Conservation (phyloP, 345 rosid species). For the Euphorbia tirucalli region DNA sequence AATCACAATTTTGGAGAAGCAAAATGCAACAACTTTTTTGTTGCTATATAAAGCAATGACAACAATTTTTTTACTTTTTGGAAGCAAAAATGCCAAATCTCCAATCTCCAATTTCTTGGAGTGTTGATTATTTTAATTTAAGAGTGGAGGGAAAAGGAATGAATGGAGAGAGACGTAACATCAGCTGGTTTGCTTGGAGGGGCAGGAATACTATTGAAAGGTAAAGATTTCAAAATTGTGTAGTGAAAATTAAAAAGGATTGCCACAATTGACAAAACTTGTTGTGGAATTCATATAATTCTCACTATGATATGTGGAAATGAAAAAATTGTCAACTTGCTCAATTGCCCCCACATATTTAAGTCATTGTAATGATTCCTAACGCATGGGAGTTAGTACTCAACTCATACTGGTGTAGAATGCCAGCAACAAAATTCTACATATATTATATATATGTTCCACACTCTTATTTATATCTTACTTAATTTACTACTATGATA, state of each 20-base stretch:
- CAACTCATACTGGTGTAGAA: not conserved
- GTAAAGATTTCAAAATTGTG: not conserved
- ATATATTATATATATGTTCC: no score
- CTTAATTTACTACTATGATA: no score
- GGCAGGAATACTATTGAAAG: not conserved
- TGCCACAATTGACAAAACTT: slow-evolving; percentile 5
- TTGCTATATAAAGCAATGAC: no score
- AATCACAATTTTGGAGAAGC: no score
- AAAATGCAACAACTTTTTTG: no score
- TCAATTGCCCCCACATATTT: not conserved
- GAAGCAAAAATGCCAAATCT: no score
- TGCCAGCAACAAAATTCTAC: not conserved
- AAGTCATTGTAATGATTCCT: not conserved
- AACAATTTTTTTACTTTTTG: no score
- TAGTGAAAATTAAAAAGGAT: not conserved
- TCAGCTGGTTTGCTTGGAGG: slow-evolving; percentile 12
- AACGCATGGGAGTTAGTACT: not conserved
- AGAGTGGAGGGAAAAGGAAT: not conserved
- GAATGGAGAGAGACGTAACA: slow-evolving; percentile 7
- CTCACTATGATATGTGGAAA: not conserved
- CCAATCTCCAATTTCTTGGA: no score
- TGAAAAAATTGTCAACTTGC: not conserved
- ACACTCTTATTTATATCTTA: no score
- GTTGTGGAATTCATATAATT: not conserved
- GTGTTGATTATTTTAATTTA: not conserved